phyloP scores from a whole-genome alignment of 2,329 filamentous ascomycete genomes.

The Alternaria conjuncta region DNA sequence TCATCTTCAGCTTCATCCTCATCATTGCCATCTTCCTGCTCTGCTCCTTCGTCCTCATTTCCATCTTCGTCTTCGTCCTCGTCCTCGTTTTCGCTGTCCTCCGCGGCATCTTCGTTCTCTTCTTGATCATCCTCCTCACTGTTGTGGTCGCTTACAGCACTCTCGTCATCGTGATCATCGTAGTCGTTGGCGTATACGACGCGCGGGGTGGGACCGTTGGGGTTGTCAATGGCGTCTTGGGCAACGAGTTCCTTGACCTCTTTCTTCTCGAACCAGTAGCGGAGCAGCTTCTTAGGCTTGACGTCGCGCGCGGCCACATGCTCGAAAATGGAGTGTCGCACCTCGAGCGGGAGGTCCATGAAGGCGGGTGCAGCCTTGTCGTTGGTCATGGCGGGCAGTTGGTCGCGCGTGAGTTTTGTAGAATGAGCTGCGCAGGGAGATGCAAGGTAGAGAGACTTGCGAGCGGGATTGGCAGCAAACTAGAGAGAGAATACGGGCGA shows the following conservation, averaged over 20 bases:
- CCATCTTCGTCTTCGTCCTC: slow-evolving; percentile 10
- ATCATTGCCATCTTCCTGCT: slow-evolving; percentile 10
- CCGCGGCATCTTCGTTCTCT: slow-evolving; percentile 9
- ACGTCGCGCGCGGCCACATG: slow-evolving; percentile 20
- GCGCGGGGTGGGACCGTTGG: slow-evolving; percentile 11
- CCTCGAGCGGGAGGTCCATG: slow-evolving; percentile 39
- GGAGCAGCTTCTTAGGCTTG: slow-evolving; percentile 35
- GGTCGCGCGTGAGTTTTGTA: background rate
- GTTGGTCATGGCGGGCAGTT: slow-evolving; percentile 8
- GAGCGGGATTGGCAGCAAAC: background rate
- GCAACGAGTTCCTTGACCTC: slow-evolving; percentile 31
- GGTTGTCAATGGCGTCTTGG: slow-evolving; percentile 12
- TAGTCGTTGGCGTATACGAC: slow-evolving; percentile 15
- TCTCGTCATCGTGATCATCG: slow-evolving; percentile 15
- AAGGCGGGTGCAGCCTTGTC: slow-evolving; percentile 15
- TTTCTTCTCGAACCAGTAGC: slow-evolving; percentile 46
- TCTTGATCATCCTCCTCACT: slow-evolving; percentile 18
- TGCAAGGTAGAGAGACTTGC: background rate
- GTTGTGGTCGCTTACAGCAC: slow-evolving; percentile 13
- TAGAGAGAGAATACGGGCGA: background rate
- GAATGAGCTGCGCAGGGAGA: background rate
- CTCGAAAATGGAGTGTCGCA: slow-evolving; percentile 41
- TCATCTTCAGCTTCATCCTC: slow-evolving; percentile 2
- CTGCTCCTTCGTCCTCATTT: slow-evolving; percentile 8
- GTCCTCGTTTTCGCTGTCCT: slow-evolving; percentile 10